Conservation (phyloP, 805 yeast species). For the Isabelozyma pseudorhagii region DNA sequence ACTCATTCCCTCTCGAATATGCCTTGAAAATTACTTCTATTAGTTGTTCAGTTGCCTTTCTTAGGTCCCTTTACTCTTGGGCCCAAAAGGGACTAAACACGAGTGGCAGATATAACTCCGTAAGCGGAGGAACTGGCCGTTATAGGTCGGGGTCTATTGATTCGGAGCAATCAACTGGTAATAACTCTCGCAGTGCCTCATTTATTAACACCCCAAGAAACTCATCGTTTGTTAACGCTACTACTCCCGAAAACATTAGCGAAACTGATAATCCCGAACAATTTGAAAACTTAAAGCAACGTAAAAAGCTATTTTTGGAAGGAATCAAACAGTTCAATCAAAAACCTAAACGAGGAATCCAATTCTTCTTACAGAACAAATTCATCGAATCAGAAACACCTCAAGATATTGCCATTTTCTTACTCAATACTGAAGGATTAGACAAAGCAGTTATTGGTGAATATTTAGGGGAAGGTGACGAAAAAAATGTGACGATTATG, state of each 20-base stretch:
- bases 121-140: constrained; percentile 12
- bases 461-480: constrained; percentile 85
- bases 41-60: constrained; percentile 74
- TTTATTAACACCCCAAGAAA: constrained; percentile 13
- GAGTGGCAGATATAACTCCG: constrained; percentile 1
- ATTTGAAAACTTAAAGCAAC: constrained; percentile 78
- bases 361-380: constrained; percentile 55
- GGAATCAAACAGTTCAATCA: constrained; percentile 78
- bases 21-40: constrained; percentile 81
- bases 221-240: constrained; percentile 9
- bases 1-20: constrained; percentile 70
- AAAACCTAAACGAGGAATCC: constrained; percentile 80
- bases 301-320: constrained; percentile 77
- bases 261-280: constrained; percentile 73
- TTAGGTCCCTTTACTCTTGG: constrained; percentile 83
- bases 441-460: constrained; percentile 88
- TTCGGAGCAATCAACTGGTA: constrained; percentile 21
- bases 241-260: constrained; percentile 5
- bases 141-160: constrained; percentile 27
- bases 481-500: constrained; percentile 76
- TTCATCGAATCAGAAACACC: constrained; percentile 66
- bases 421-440: constrained; percentile 67
- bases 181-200: constrained; percentile 25
- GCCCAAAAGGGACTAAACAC: constrained; percentile 56
- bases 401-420: constrained; percentile 66